Conservation (phyloP, 2,329 filamentous ascomycete genomes). For the Sporothrix dimorphospora region DNA sequence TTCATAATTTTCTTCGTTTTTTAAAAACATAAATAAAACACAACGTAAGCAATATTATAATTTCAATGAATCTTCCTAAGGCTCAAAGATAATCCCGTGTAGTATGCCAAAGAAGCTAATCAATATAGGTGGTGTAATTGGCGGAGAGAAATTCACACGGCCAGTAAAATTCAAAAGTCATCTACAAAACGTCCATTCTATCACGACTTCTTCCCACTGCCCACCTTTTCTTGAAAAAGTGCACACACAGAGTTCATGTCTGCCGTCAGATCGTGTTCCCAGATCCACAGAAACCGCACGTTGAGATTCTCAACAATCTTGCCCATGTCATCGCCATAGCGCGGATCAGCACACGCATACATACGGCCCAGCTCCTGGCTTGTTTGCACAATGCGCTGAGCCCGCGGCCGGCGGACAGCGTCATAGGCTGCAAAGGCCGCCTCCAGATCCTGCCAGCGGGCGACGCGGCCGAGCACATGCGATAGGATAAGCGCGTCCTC, state of each 20-base stretch:
- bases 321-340: constrained; percentile 39
- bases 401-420: constrained; percentile 39
- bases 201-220: background rate
- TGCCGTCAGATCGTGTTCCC: constrained; percentile 39
- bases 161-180: background rate
- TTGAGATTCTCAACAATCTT: constrained; percentile 40
- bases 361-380: constrained; percentile 39
- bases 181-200: background rate
- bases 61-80: too few species aligned
- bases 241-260: constrained; percentile 32
- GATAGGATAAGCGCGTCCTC: constrained; percentile 35
- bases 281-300: constrained; percentile 41
- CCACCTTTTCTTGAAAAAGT: background rate
- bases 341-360: constrained; percentile 37
- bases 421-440: constrained; percentile 39
- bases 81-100: too few species aligned
- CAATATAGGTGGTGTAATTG: too few species aligned
- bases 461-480: constrained; percentile 23
- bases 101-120: too few species aligned
- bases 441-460: background rate
- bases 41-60: too few species aligned
- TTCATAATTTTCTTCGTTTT: too few species aligned
- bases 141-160: too few species aligned
- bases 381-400: constrained; percentile 40
- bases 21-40: too few species aligned